A percentile compares a stretch with the other conserved stretches of the same genome.
Conservation (phyloP, 495 filamentous ascomycete genomes). For the Margaritispora aquatica region DNA sequence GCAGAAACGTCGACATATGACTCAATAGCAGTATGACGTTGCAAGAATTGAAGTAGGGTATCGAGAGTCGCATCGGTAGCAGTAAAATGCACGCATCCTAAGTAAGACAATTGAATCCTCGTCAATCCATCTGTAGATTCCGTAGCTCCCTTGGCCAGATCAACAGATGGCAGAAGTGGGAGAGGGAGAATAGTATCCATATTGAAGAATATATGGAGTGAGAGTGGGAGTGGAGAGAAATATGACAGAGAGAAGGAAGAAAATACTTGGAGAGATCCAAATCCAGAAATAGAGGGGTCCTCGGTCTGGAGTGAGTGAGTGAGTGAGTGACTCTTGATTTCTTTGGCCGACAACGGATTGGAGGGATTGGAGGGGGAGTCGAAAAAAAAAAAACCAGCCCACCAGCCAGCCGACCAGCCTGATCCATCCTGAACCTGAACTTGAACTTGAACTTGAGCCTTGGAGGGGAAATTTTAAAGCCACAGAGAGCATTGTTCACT, state of each 20-base stretch:
- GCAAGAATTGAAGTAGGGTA: slow-evolving; percentile 59
- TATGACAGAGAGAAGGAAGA: background rate
- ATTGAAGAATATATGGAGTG: background rate
- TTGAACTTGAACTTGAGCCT: too few relatives aligned
- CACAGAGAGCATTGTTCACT: background rate
- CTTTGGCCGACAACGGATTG: slow-evolving; percentile 7
- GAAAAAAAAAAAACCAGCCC: too few relatives aligned
- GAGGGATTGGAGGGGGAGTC: too few relatives aligned
- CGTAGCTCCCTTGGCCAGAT: slow-evolving; percentile 44
- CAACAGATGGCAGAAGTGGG: slow-evolving; percentile 52
- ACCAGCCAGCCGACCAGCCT: too few relatives aligned
- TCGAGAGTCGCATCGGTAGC: slow-evolving; percentile 51
- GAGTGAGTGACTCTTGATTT: slow-evolving; percentile 2
- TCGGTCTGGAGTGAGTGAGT: too few relatives aligned
- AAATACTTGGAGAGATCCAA: too few relatives aligned
- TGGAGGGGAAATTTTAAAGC: background rate
- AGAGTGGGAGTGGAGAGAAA: background rate
- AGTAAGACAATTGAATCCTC: slow-evolving; percentile 66
- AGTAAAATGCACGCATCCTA: slow-evolving; percentile 69
- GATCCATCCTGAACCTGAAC: too few relatives aligned
- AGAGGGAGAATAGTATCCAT: slow-evolving; percentile 52
- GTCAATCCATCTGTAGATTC: slow-evolving; percentile 48
- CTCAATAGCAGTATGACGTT: slow-evolving; percentile 56
- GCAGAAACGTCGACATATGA: slow-evolving; percentile 72
- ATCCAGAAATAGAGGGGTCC: background rate